These are phyloP conservation scores for Collybiopsis confluens DNA, from an alignment of 768 basidiomycete species.

Conservation along the genomic window DNA sequence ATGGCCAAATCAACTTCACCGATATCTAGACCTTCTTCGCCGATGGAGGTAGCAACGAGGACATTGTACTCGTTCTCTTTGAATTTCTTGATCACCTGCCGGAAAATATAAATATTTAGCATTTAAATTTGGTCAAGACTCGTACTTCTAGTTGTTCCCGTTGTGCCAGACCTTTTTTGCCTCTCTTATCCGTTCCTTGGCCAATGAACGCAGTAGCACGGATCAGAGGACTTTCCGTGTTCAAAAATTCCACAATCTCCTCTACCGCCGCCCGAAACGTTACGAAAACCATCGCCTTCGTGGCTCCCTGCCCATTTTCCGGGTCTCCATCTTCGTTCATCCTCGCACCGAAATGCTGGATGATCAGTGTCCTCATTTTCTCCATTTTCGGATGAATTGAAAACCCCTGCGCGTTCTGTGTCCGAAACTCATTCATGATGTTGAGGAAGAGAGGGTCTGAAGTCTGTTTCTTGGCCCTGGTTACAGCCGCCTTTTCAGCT, in stretches of 20 bases:
- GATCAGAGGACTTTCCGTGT: slow-evolving; percentile 72
- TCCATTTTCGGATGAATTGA: slow-evolving; percentile 90
- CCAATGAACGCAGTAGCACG: slow-evolving; percentile 87
- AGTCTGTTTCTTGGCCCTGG: slow-evolving; percentile 43
- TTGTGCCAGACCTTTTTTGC: slow-evolving; percentile 85
- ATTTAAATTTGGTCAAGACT: background rate
- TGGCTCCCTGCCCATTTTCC: slow-evolving; percentile 30
- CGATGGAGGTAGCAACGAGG: slow-evolving; percentile 92
- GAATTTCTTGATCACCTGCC: slow-evolving; percentile 81
- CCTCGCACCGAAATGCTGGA: slow-evolving; percentile 72
- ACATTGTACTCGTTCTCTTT: slow-evolving; percentile 86
- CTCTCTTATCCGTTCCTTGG: slow-evolving; percentile 80
- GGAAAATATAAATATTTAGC: slow-evolving; percentile 7
- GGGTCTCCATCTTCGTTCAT: slow-evolving; percentile 37
- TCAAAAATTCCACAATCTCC: slow-evolving; percentile 80
- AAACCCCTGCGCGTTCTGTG: slow-evolving; percentile 51
- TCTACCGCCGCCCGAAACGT: slow-evolving; percentile 89
- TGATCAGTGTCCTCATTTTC: slow-evolving; percentile 62
- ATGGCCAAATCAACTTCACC: slow-evolving; percentile 95
- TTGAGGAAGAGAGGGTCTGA: slow-evolving; percentile 59
- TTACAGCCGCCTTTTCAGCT: slow-evolving; percentile 29
- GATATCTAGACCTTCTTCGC: slow-evolving; percentile 97
- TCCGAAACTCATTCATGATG: slow-evolving; percentile 64
- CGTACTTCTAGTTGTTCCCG: slow-evolving; percentile 86
- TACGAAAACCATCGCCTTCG: slow-evolving; percentile 91